phyloP scores from a whole-genome alignment of 257 asterid species.

The Nicotiana tabacum region DNA sequence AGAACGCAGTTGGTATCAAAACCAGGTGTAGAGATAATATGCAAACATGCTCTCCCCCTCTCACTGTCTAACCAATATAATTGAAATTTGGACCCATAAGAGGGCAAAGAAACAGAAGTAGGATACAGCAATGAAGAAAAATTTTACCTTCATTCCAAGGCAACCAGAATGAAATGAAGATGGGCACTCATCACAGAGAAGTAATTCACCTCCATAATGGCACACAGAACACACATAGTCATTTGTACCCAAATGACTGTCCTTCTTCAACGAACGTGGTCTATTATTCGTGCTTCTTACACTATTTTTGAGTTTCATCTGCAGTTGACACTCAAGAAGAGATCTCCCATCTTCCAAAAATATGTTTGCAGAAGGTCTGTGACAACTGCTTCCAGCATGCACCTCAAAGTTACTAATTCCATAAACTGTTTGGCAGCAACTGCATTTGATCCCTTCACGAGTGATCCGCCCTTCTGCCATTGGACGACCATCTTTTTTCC shows the following conservation, averaged over 20 bases:
- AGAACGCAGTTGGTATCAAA: constrained; percentile 1
- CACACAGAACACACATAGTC: constrained; percentile 72
- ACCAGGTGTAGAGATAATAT: constrained; percentile 5
- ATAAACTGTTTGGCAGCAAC: constrained; percentile 48
- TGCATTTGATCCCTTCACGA: constrained; percentile 68
- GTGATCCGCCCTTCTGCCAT: constrained; percentile 53
- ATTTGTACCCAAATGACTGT: constrained; percentile 21
- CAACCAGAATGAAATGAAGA: constrained; percentile 64
- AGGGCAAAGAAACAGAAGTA: constrained; percentile 6
- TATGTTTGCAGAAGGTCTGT: constrained; percentile 45
- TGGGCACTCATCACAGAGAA: constrained; percentile 75
- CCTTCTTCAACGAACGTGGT: constrained; percentile 23
- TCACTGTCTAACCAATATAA: not conserved
- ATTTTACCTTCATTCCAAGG: constrained; percentile 59
- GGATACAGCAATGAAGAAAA: not conserved
- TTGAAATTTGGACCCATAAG: not conserved
- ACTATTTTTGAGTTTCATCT: constrained; percentile 25
- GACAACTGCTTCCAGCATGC: constrained; percentile 53
- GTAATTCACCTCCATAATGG: constrained; percentile 67
- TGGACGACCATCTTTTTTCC: constrained; percentile 19
- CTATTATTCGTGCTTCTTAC: constrained; percentile 20
- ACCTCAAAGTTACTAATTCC: constrained; percentile 44
- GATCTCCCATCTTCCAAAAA: constrained; percentile 66
- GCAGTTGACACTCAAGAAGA: constrained; percentile 52
- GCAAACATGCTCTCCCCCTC: constrained; percentile 2